These are phyloP conservation scores for Leccinum fibrillosum DNA, from an alignment of 768 basidiomycete species.

Conservation along the genomic window DNA sequence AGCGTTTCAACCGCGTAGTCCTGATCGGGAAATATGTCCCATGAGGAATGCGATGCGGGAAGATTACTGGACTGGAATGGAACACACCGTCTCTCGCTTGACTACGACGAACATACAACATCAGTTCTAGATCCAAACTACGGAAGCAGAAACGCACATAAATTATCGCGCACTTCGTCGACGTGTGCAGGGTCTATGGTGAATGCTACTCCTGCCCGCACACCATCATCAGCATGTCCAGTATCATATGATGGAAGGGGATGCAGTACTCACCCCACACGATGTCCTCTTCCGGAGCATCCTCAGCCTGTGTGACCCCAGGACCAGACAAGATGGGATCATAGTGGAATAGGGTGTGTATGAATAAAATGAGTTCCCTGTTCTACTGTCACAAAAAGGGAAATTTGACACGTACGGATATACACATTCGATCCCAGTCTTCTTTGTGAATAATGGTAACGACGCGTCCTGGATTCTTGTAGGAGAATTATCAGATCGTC, in stretches of 20 bases:
- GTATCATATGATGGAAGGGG: background rate
- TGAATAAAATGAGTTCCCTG: background rate
- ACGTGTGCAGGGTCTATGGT: slow-evolving; percentile 79
- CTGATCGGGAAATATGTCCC: slow-evolving; percentile 33
- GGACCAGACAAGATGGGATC: background rate
- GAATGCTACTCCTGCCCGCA: slow-evolving; percentile 66
- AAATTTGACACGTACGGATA: slow-evolving; percentile 42
- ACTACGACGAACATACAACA: slow-evolving; percentile 38
- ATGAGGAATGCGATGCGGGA: background rate
- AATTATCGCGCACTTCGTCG: slow-evolving; percentile 72
- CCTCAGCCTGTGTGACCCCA: slow-evolving; percentile 18
- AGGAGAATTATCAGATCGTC: slow-evolving; percentile 57
- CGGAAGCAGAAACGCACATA: slow-evolving; percentile 48
- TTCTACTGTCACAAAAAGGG: background rate
- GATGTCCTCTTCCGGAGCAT: slow-evolving; percentile 25
- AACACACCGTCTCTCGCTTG: slow-evolving; percentile 73
- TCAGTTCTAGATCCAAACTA: background rate
- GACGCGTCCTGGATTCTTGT: slow-evolving; percentile 77
- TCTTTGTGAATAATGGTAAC: slow-evolving; percentile 85
- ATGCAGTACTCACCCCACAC: slow-evolving; percentile 58
- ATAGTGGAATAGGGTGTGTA: background rate
- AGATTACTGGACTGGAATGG: background rate
- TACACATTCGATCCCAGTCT: slow-evolving; percentile 77
- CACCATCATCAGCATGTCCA: background rate
- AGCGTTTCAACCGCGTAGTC: slow-evolving; percentile 83